Conservation (phyloP, 371 early-diverging fungal species). For the Syncephalastrum racemosum region DNA sequence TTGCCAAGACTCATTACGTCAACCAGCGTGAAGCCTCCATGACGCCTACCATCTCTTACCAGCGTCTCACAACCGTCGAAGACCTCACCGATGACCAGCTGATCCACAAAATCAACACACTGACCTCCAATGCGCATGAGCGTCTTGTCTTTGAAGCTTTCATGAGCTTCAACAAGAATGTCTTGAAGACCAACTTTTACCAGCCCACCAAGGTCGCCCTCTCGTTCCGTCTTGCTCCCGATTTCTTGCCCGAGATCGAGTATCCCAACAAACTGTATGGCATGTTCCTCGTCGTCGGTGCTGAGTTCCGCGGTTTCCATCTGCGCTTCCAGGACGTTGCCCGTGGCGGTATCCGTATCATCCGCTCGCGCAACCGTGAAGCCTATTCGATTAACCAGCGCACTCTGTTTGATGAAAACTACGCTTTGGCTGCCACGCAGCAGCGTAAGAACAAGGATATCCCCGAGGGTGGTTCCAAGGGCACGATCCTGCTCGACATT, state of each 20-base stretch:
- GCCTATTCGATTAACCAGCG: constrained; percentile 96
- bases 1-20: constrained; percentile 93
- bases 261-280: constrained; percentile 92
- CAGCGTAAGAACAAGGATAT: constrained; percentile 99
- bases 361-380: constrained; percentile 95
- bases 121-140: constrained; percentile 92
- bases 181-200: constrained; percentile 99
- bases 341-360: constrained; percentile 97
- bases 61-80: constrained; percentile 84
- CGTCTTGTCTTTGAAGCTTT: constrained; percentile 94
- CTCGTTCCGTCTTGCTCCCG: constrained; percentile 94
- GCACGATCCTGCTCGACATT: constrained; percentile 93
- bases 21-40: constrained; percentile 60
- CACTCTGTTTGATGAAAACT: constrained; percentile 97
- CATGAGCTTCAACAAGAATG: constrained; percentile 93
- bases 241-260: constrained; percentile 92
- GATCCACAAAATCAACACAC: constrained; percentile 80
- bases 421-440: constrained; percentile 93
- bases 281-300: constrained; percentile 96
- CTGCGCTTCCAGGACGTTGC: constrained; percentile 96
- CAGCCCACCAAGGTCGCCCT: constrained; percentile 98
- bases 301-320: constrained; percentile 99
- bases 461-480: constrained; percentile 98
- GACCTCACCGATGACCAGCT: constrained; percentile 82
- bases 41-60: constrained; percentile 86